phyloP scores from a whole-genome alignment of 2,329 filamentous ascomycete genomes.

The Cadophora sp. region DNA sequence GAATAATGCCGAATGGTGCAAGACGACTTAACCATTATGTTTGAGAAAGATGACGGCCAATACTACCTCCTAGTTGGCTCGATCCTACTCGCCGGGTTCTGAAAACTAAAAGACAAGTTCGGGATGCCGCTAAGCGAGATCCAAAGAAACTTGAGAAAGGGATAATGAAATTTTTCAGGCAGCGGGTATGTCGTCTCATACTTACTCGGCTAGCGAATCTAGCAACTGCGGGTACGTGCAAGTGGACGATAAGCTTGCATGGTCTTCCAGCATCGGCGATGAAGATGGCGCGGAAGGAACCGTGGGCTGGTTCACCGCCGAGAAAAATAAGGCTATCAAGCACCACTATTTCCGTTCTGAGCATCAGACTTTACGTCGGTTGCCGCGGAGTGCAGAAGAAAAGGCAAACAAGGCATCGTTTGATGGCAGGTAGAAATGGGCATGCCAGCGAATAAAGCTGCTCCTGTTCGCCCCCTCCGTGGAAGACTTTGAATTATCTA shows the following conservation, averaged over 20 bases:
- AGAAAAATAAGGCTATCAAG: slow-evolving; percentile 74
- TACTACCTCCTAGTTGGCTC: slow-evolving; percentile 82
- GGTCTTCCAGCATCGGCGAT: slow-evolving; percentile 76
- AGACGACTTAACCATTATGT: slow-evolving; percentile 85
- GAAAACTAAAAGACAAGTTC: slow-evolving; percentile 81
- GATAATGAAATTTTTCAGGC: slow-evolving; percentile 83
- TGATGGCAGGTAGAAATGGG: too few species aligned
- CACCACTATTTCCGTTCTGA: slow-evolving; percentile 79
- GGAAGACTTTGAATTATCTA: too few species aligned
- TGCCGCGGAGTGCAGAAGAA: slow-evolving; percentile 59
- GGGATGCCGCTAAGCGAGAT: slow-evolving; percentile 82
- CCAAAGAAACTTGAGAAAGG: slow-evolving; percentile 79
- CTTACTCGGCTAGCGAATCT: too few species aligned
- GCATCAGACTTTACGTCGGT: slow-evolving; percentile 65
- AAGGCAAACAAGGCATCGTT: too few species aligned
- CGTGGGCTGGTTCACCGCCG: slow-evolving; percentile 77
- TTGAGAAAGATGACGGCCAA: slow-evolving; percentile 76
- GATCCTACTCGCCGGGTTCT: slow-evolving; percentile 82
- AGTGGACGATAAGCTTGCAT: slow-evolving; percentile 78
- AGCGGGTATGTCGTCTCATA: too few species aligned
- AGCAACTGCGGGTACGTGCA: slow-evolving; percentile 92
- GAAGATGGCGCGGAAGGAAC: slow-evolving; percentile 65
- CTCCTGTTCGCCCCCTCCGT: too few species aligned
- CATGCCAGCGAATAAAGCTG: too few species aligned
- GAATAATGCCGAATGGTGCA: slow-evolving; percentile 77